Evolutionary conservation across 768 basidiomycete genomes (phyloP).

Genomic region (Hygrocybe punicea): DNA sequence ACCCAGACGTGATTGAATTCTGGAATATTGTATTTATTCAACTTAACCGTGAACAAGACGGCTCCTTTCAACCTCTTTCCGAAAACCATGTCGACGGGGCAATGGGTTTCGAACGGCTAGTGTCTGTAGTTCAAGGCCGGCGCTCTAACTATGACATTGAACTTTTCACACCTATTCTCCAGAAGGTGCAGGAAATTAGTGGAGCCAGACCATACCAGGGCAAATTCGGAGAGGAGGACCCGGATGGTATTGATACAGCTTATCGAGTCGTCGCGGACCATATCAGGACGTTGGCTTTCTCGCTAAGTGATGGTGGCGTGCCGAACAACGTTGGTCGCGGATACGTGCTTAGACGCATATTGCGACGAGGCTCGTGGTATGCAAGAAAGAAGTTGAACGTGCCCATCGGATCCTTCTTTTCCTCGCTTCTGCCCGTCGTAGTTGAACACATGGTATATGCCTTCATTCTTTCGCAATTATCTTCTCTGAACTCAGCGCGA

Average conservation of each 20-base stretch:
- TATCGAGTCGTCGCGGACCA: conserved; percentile 98
- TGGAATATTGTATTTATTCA: conserved; percentile 99
- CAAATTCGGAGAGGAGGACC: conserved; percentile 89
- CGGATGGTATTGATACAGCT: conserved; percentile 93
- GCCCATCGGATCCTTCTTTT: conserved; percentile 92
- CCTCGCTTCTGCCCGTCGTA: conserved; percentile 83
- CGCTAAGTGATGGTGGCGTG: conserved; percentile 92
- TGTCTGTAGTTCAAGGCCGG: conserved; percentile 88
- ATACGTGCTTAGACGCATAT: conserved; percentile 92
- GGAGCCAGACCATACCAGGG: conserved; percentile 85
- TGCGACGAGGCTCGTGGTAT: conserved; percentile 89
- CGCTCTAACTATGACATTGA: conserved; percentile 98
- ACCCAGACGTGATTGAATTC: conserved; percentile 94
- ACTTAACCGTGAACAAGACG: conserved; percentile 91
- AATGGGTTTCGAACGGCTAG: conserved; percentile 98
- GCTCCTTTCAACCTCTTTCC: conserved; percentile 74
- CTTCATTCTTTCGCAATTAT: background rate
- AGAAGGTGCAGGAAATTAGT: conserved; percentile 81
- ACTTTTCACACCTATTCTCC: conserved; percentile 86
- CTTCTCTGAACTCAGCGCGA: conserved; percentile 7
- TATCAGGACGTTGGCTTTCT: conserved; percentile 91
- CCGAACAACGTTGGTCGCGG: conserved; percentile 96
- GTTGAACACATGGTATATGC: conserved; percentile 86
- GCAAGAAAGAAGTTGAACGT: conserved; percentile 93
- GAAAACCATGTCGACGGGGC: conserved; percentile 93